Conservation (phyloP, 805 yeast species). For the Nakazawaea wickerhamii region DNA sequence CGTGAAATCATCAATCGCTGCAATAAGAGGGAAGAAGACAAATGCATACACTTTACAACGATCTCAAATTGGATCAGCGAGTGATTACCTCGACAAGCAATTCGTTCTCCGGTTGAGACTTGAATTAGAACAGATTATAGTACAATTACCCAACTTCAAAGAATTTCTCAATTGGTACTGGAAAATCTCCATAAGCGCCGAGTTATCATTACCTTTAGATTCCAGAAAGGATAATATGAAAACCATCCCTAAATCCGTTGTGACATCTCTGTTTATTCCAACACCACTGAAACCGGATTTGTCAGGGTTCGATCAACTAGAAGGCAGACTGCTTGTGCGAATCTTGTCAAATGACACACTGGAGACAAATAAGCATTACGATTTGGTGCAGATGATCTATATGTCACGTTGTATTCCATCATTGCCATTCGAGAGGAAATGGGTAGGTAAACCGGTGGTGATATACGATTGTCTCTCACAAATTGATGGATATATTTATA, state of each 20-base stretch:
- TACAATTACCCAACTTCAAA: conserved; percentile 8
- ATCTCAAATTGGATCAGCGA: conserved; percentile 7
- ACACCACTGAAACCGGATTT: too few relatives aligned
- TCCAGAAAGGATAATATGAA: not conserved
- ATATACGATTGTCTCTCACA: conserved; percentile 1
- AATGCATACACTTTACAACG: conserved; percentile 9
- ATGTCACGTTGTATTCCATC: conserved; percentile 2
- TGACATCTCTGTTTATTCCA: not conserved
- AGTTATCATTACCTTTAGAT: conserved; percentile 4
- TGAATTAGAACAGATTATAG: conserved; percentile 6
- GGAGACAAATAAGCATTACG: not conserved
- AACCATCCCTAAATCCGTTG: not conserved
- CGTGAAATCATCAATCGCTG: not conserved
- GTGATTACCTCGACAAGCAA: not conserved
- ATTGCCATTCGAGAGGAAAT: not conserved
- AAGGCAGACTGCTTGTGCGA: not conserved
- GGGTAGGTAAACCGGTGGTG: conserved; percentile 8
- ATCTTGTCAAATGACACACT: not conserved
- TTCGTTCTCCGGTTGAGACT: conserved; percentile 7
- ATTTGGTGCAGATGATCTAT: conserved; percentile 1
- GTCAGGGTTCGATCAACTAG: not conserved
- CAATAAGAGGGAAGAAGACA: not conserved
- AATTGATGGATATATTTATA: conserved; percentile 1
- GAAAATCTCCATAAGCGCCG: not conserved
- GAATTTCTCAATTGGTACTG: conserved; percentile 9